Evolutionary conservation across 192 early-diverging fungal species (phyloP).

Genomic region (Lobulomyces angularis): DNA sequence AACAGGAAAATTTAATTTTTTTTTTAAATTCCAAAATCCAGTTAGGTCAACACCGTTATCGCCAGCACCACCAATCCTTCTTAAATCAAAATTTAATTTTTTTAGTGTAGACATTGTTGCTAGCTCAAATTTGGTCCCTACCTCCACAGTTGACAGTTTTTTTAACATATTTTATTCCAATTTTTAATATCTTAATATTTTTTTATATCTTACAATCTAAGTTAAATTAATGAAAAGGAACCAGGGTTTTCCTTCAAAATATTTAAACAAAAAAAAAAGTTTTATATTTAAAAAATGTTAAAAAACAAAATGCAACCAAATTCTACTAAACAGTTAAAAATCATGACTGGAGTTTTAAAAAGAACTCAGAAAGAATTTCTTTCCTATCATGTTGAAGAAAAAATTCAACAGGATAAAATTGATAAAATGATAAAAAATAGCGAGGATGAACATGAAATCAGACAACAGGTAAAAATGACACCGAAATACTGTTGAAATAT

Average conservation of each 20-base stretch:
- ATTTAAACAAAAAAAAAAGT: no score
- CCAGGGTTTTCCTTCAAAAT: no score
- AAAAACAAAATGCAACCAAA: no score
- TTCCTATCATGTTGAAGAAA: slow-evolving; percentile 19
- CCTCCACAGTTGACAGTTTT: slow-evolving; percentile 7
- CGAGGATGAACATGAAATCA: slow-evolving; percentile 22
- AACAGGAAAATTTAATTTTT: slow-evolving; percentile 1
- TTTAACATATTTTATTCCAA: no score
- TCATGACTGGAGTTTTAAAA: slow-evolving; percentile 31
- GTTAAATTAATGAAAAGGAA: no score
- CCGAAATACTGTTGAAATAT: neutral
- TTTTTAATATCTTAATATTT: no score
- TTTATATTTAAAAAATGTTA: no score
- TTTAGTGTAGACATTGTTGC: slow-evolving; percentile 1
- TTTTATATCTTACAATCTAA: no score
- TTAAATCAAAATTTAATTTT: slow-evolving; percentile 4
- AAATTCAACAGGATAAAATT: slow-evolving; percentile 25
- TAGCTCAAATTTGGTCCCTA: slow-evolving; percentile 13
- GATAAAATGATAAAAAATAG: slow-evolving; percentile 20
- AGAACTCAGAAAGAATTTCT: slow-evolving; percentile 26
- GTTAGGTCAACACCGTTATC: slow-evolving; percentile 20
- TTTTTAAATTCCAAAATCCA: slow-evolving; percentile 9
- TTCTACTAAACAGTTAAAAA: no score
- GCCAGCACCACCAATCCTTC: slow-evolving; percentile 13
- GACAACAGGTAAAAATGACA: slow-evolving; percentile 21